These are phyloP conservation scores for Truncatella angustata DNA, from an alignment of 2,329 filamentous ascomycete genomes.

Conservation along the genomic window DNA sequence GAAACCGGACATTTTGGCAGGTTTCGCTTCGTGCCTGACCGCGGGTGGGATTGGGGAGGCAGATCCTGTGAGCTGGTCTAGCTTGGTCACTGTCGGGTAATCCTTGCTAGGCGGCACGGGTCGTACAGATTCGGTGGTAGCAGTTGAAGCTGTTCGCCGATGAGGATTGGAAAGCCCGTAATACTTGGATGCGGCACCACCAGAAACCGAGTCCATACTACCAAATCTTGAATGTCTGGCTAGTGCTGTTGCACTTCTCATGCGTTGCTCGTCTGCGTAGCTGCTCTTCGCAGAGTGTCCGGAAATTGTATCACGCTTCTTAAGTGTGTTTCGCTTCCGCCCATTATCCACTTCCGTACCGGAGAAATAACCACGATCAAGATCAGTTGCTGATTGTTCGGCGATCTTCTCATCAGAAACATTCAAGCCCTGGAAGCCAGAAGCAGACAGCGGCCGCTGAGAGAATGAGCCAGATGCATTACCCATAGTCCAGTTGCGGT, in stretches of 20 bases:
- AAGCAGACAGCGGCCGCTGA: conserved; percentile 50
- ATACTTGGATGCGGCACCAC: conserved; percentile 70
- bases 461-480: conserved; percentile 33
- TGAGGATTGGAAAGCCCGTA: conserved; percentile 55
- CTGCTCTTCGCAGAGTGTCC: conserved; percentile 71
- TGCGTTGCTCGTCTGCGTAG: conserved; percentile 71
- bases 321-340: conserved; percentile 71
- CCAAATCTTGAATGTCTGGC: conserved; percentile 76
- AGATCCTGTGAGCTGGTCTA: conserved; percentile 42
- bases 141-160: conserved; percentile 60
- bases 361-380: conserved; percentile 92
- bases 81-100: conserved; percentile 56
- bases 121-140: conserved; percentile 53
- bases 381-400: conserved; percentile 54
- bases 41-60: conserved; percentile 44
- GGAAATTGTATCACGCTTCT: conserved; percentile 67
- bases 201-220: conserved; percentile 71
- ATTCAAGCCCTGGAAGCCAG: conserved; percentile 42
- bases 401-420: conserved; percentile 34
- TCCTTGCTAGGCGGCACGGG: conserved; percentile 54
- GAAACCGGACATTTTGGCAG: conserved; percentile 51
- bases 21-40: conserved; percentile 49
- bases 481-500: conserved; percentile 68
- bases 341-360: conserved; percentile 75
- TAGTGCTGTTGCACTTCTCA: conserved; percentile 63